Evolutionary conservation across 495 filamentous ascomycete species (phyloP), one percentile per base, ranked within the genome.

Genomic region (Evansstolkia leycettana): DNA sequence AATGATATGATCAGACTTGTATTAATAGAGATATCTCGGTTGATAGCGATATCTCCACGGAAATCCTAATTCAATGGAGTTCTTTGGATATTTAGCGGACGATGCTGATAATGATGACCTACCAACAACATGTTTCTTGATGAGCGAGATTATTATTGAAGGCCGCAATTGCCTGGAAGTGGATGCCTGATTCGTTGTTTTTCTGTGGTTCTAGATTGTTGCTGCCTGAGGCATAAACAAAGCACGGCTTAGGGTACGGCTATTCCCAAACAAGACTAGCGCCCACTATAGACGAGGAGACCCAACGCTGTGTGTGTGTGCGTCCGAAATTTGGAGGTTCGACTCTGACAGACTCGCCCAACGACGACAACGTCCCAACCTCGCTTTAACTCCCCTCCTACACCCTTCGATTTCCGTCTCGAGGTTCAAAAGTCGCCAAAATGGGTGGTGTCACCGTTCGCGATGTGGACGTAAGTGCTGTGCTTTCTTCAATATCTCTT

Each of bases 361-460:
- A 58, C 58, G 56, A 52, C 52, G 52, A 52, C 58, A 54, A 50
- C 54, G 40, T 48, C 45, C 47, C 48, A 48, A 50, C 48, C 50
- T 46, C 46, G 46, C 51, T 52, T 55, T 53, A 48, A 47, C 45
- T 55, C 50, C 52, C 54, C 45, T 42, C 47, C 43, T 31, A 5
- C 13, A 6, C 14, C 38, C 43, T 50, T 46, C 46, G 40, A 41
- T 48, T 46, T 40, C 38, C 49, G 45, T n/a, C n/a, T n/a, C n/a
- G n/a, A 52, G 46, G 50, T 50, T 33, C 34, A 39, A 33, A 62
- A 60, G 70, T 70, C 71, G 74, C 71, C 66, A 84, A 69, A 57
- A 89, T 89, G 83, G 72, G 80, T 67, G 83, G 83, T 69, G 75
- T 84, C 64, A 78, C 72, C 55, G 83, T 89, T 66, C 84, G 83